phyloP scores from a whole-genome alignment of 2,329 filamentous ascomycete genomes.

The Aureobasidium namibiae region DNA sequence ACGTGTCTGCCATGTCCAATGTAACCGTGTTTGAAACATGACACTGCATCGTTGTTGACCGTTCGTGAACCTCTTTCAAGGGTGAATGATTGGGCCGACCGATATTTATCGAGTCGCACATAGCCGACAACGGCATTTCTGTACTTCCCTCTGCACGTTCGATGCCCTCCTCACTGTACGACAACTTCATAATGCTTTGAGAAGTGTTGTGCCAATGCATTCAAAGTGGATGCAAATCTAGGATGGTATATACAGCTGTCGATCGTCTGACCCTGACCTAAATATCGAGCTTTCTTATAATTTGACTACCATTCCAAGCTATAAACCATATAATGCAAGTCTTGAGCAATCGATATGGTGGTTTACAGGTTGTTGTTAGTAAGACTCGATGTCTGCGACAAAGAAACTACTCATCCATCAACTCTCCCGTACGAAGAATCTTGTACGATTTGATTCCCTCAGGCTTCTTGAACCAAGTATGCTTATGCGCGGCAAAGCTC shows the following conservation, averaged over 20 bases:
- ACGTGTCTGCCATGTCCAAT: background rate
- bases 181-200: background rate
- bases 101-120: background rate
- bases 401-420: slow-evolving; percentile 1
- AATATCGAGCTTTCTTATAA: background rate
- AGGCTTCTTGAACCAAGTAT: slow-evolving; percentile 36
- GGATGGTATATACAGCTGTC: background rate
- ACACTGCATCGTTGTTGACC: background rate
- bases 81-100: background rate
- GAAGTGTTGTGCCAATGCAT: background rate
- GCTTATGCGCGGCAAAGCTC: slow-evolving; percentile 35
- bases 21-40: slow-evolving; percentile 3
- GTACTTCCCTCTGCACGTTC: background rate
- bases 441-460: slow-evolving; percentile 32
- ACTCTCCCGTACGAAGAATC: slow-evolving; percentile 17
- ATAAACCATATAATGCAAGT: too few relatives aligned
- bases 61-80: background rate
- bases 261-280: background rate
- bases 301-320: too few relatives aligned
- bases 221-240: background rate
- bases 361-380: background rate
- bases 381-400: too few relatives aligned
- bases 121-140: background rate
- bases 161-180: background rate
- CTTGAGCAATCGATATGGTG: background rate